Evolutionary conservation across 768 basidiomycete species (phyloP).

Genomic region (Amanita phalloides): DNA sequence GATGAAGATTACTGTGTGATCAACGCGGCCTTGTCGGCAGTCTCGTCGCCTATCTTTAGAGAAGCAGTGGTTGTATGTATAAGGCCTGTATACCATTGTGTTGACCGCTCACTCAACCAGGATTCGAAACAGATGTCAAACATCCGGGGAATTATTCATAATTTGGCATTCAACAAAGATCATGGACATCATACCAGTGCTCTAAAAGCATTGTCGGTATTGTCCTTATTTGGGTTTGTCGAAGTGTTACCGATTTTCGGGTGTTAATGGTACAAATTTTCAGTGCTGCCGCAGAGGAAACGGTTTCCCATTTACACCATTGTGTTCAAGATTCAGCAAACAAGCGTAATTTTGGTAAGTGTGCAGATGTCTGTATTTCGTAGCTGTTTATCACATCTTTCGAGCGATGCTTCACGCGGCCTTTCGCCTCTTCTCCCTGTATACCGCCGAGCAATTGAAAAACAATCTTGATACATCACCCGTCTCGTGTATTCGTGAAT

Average conservation of each 20-base stretch:
- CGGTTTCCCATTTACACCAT: neutral
- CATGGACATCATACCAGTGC: neutral
- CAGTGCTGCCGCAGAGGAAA: neutral
- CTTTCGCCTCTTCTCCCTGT: slow-evolving; percentile 23
- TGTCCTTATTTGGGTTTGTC: neutral
- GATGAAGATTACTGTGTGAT: slow-evolving; percentile 35
- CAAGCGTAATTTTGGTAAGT: neutral
- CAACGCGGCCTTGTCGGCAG: slow-evolving; percentile 31
- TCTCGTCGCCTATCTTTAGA: neutral
- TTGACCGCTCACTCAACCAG: neutral
- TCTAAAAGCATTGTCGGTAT: neutral
- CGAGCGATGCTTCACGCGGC: slow-evolving; percentile 20
- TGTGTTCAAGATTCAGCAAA: neutral
- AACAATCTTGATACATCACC: slow-evolving; percentile 20
- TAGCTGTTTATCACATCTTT: neutral
- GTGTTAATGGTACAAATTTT: neutral
- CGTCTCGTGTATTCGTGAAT: slow-evolving; percentile 38
- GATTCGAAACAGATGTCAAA: neutral
- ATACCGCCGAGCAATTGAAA: slow-evolving; percentile 15
- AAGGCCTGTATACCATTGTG: neutral
- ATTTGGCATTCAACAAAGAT: neutral
- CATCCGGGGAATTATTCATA: neutral
- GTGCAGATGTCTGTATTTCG: neutral
- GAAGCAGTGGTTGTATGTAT: neutral
- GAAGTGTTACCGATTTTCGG: neutral